phyloP scores from a whole-genome alignment of 139 green algal genomes.

The Coccomyxa sp. region DNA sequence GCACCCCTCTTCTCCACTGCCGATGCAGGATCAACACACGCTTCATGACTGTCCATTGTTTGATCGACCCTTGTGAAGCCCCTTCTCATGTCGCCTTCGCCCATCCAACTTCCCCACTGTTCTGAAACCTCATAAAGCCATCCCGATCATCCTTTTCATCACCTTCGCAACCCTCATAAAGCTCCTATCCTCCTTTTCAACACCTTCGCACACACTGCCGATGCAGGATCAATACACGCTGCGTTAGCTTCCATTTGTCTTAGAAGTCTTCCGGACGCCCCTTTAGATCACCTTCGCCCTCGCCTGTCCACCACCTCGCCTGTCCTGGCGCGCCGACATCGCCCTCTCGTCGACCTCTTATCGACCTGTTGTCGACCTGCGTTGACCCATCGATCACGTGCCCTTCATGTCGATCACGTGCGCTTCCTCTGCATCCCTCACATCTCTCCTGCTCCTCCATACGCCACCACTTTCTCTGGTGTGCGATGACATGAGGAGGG shows the following conservation, averaged over 20 bases:
- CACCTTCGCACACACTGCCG: background rate
- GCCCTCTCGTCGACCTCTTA: background rate
- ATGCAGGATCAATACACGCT: background rate
- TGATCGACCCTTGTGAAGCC: background rate
- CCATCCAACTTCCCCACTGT: background rate
- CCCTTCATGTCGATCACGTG: background rate
- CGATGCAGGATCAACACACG: background rate
- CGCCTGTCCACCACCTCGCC: background rate
- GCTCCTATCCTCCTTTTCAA: background rate
- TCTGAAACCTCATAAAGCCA: background rate
- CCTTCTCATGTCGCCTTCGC: background rate
- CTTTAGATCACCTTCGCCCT: background rate
- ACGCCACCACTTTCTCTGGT: no score
- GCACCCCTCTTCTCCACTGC: background rate
- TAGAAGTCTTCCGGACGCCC: no score
- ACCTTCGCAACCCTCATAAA: background rate
- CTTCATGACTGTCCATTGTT: background rate
- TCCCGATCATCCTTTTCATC: background rate
- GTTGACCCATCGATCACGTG: no score
- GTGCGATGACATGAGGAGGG: no score
- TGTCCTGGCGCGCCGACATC: background rate
- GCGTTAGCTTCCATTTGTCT: background rate
- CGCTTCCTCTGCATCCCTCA: no score
- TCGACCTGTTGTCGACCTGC: background rate
- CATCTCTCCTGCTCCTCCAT: no score